These are phyloP conservation scores for Trypanosoma vivax DNA, from an alignment of 208 protist species.

Conservation along the genomic window DNA sequence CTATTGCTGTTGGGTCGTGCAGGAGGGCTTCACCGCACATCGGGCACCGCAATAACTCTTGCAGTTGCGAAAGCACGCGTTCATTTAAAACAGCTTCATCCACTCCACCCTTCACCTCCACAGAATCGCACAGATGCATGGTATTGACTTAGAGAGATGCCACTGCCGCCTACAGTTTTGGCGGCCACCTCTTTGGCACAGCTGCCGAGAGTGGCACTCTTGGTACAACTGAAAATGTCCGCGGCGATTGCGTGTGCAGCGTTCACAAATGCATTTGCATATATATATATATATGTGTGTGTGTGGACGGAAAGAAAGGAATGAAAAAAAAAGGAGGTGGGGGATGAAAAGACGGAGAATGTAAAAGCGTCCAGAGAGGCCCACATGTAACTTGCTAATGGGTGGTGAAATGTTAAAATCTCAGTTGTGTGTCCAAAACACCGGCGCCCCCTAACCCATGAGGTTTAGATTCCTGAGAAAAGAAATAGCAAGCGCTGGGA, in stretches of 20 bases:
- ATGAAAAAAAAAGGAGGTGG: not conserved
- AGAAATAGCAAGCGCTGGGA: too few relatives aligned
- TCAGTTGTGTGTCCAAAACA: too few relatives aligned
- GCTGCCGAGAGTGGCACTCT: too few relatives aligned
- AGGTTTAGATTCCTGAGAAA: too few relatives aligned
- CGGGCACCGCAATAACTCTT: constrained; percentile 24
- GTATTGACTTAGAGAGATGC: constrained; percentile 7
- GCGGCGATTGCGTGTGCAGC: too few relatives aligned
- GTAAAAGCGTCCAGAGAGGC: not conserved
- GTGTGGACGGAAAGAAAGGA: not conserved
- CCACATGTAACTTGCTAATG: too few relatives aligned
- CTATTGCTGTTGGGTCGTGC: constrained; percentile 35
- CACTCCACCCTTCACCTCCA: not conserved
- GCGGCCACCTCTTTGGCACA: too few relatives aligned
- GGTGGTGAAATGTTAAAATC: too few relatives aligned
- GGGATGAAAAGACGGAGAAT: not conserved
- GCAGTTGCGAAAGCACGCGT: constrained; percentile 18
- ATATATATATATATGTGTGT: not conserved
- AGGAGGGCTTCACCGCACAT: constrained; percentile 37
- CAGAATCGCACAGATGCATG: constrained; percentile 4
- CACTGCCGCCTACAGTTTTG: too few relatives aligned
- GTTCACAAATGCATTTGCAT: too few relatives aligned
- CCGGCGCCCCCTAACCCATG: too few relatives aligned
- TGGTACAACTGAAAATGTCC: too few relatives aligned
- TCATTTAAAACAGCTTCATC: constrained; percentile 18